phyloP scores from a whole-genome alignment of 2,329 filamentous ascomycete genomes.

The Colletotrichum tabaci region DNA sequence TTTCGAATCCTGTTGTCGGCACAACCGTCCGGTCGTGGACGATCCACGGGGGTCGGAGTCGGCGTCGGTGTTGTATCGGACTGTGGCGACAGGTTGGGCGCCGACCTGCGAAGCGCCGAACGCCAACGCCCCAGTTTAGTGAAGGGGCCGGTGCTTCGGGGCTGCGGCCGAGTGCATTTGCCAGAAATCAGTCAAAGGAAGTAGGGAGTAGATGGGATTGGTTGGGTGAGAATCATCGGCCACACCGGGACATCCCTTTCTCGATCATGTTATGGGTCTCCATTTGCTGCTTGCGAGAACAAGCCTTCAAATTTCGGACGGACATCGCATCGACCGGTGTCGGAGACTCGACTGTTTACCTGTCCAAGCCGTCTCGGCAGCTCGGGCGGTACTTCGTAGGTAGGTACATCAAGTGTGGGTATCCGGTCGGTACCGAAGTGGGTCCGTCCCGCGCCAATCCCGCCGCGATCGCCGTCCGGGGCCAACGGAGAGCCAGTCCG shows the following conservation, averaged over 20 bases:
- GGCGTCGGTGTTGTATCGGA: neutral
- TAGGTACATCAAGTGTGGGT: neutral
- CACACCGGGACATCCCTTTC: neutral
- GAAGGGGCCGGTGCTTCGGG: neutral
- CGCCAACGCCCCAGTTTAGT: neutral
- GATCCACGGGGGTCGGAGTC: neutral
- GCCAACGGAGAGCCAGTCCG: neutral
- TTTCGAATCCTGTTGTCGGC: neutral
- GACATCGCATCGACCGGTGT: neutral
- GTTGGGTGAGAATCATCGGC: neutral
- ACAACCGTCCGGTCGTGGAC: neutral
- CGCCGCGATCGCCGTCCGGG: neutral
- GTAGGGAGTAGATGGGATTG: neutral
- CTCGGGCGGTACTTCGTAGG: neutral
- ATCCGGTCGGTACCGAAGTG: neutral
- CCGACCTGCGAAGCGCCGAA: conserved; percentile 9
- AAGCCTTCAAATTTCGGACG: neutral
- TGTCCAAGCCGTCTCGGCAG: neutral
- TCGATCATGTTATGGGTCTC: neutral
- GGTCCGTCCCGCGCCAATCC: neutral
- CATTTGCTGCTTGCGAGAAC: neutral
- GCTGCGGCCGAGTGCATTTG: neutral
- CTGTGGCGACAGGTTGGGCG: neutral
- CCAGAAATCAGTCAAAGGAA: neutral
- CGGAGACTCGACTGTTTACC: neutral